Evolutionary conservation across 495 filamentous ascomycete genomes (phyloP).

Genomic region (Baudoinia panamericana): DNA sequence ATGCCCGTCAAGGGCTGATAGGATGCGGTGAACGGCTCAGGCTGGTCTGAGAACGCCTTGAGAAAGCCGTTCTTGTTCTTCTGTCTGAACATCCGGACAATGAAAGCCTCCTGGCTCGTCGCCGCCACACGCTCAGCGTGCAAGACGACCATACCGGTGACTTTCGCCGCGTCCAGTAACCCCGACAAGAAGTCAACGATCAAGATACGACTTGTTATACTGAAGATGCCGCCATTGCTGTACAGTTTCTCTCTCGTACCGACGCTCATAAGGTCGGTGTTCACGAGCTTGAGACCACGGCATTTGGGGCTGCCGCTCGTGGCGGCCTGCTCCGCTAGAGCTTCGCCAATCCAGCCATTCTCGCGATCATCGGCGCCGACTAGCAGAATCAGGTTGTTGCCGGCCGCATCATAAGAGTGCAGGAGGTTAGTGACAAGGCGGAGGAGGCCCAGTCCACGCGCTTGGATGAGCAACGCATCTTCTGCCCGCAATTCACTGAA

Average conservation of each 20-base stretch:
- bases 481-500: slow-evolving; percentile 80
- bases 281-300: slow-evolving; percentile 77
- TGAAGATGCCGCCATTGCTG: slow-evolving; percentile 76
- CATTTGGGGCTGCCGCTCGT: slow-evolving; percentile 65
- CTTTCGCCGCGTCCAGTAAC: slow-evolving; percentile 65
- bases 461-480: slow-evolving; percentile 86
- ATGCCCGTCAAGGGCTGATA: slow-evolving; percentile 83
- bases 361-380: slow-evolving; percentile 88
- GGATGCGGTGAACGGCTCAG: slow-evolving; percentile 79
- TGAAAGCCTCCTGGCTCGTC: slow-evolving; percentile 88
- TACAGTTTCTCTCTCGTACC: slow-evolving; percentile 81
- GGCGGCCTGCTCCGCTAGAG: slow-evolving; percentile 84
- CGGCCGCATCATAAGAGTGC: slow-evolving; percentile 90
- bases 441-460: slow-evolving; percentile 80
- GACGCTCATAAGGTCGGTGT: slow-evolving; percentile 85
- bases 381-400: slow-evolving; percentile 79
- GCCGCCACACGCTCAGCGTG: slow-evolving; percentile 81
- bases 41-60: slow-evolving; percentile 91
- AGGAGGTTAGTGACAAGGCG: slow-evolving; percentile 85
- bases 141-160: slow-evolving; percentile 77
- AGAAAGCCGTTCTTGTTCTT: slow-evolving; percentile 86
- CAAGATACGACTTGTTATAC: slow-evolving; percentile 89
- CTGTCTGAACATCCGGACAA: slow-evolving; percentile 83
- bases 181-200: slow-evolving; percentile 83
- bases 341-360: slow-evolving; percentile 47